Evolutionary conservation across 2,329 filamentous ascomycete species (phyloP).

Genomic region (Aschersonia sp.): DNA sequence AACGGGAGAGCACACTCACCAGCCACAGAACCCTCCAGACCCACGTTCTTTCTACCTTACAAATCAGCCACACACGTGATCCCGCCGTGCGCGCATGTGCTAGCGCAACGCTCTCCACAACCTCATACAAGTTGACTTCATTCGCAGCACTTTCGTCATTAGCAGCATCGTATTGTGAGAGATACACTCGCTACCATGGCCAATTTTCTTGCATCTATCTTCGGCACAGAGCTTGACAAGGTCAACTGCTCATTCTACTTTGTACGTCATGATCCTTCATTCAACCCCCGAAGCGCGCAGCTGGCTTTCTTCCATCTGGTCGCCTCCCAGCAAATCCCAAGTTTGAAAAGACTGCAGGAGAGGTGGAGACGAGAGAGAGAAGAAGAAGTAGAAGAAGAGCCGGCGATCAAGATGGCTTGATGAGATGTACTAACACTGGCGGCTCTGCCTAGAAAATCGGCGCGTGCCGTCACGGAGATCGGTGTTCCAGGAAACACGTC

Average conservation of each 20-base stretch:
- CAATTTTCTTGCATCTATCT: slow-evolving; percentile 98
- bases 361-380: neutral
- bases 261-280: slow-evolving; percentile 13
- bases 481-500: slow-evolving; percentile 96
- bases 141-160: too few relatives aligned
- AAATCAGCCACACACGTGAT: slow-evolving; percentile 18
- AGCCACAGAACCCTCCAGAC: slow-evolving; percentile 5
- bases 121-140: neutral
- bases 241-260: slow-evolving; percentile 98
- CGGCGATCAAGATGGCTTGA: neutral
- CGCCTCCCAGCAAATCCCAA: too few relatives aligned
- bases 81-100: slow-evolving; percentile 2
- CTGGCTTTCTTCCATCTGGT: too few relatives aligned
- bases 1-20: neutral
- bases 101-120: neutral
- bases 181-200: slow-evolving; percentile 44
- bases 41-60: slow-evolving; percentile 4
- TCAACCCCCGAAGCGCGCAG: neutral
- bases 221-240: slow-evolving; percentile 98
- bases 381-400: neutral
- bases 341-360: neutral
- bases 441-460: slow-evolving; percentile 60
- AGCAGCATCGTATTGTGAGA: too few relatives aligned
- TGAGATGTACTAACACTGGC: too few relatives aligned
- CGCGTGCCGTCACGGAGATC: slow-evolving; percentile 94